A percentile compares a stretch with the other conserved stretches of the same genome.
These are phyloP conservation scores for Kwoniella dendrophila DNA, from an alignment of 768 basidiomycete species.

Conservation along the genomic window DNA sequence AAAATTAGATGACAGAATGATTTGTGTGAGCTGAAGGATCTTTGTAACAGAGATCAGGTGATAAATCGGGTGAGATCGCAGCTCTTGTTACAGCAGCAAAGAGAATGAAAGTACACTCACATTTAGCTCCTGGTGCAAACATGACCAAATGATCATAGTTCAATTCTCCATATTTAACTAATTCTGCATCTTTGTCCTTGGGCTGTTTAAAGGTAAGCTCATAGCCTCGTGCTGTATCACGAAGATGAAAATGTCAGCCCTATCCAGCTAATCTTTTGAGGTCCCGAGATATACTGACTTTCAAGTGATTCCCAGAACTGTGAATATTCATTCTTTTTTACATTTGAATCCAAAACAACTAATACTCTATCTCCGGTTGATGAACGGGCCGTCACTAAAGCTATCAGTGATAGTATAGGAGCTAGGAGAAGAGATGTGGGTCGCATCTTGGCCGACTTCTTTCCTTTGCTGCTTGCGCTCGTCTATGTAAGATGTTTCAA, in stretches of 20 bases:
- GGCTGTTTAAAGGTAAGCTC: conserved; percentile 82
- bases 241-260: background rate
- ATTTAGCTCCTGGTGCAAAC: conserved; percentile 81
- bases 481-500: background rate
- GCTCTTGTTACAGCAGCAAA: background rate
- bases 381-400: conserved; percentile 39
- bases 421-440: conserved; percentile 11
- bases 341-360: conserved; percentile 74
- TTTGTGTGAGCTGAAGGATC: background rate
- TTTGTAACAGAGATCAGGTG: too few species aligned
- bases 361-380: conserved; percentile 62
- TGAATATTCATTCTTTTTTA: conserved; percentile 71
- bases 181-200: conserved; percentile 68
- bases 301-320: conserved; percentile 78
- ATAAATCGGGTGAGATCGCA: too few species aligned
- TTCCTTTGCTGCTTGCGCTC: background rate
- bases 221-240: conserved; percentile 71
- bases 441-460: conserved; percentile 6
- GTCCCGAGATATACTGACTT: conserved; percentile 60
- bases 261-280: background rate
- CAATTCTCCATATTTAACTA: conserved; percentile 72
- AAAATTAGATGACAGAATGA: background rate
- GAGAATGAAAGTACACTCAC: conserved; percentile 59
- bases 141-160: conserved; percentile 83
- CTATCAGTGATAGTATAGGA: conserved; percentile 12